phyloP scores from a whole-genome alignment of 1,284 basidiomycete species.

The Tetrapyrgos nigripes region DNA sequence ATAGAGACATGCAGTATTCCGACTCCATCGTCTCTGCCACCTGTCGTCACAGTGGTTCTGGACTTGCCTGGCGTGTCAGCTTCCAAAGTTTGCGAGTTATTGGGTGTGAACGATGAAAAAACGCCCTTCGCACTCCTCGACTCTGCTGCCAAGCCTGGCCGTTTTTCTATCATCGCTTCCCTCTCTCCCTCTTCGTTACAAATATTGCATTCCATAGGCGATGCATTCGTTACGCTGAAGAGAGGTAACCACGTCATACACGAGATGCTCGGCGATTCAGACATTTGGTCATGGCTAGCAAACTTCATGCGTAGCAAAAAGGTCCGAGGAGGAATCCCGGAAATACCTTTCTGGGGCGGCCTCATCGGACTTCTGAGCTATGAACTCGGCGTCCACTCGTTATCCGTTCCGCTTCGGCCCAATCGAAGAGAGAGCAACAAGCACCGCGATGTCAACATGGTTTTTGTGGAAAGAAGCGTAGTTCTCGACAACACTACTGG shows the following conservation, averaged over 20 bases:
- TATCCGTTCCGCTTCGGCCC: constrained; percentile 46
- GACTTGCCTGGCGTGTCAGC: constrained; percentile 47
- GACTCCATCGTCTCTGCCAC: constrained; percentile 21
- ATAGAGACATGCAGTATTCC: constrained; percentile 27
- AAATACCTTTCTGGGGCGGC: constrained; percentile 82
- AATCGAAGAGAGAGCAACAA: constrained; percentile 22
- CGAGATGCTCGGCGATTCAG: constrained; percentile 46
- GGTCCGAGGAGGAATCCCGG: constrained; percentile 50
- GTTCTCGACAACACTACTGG: constrained; percentile 63
- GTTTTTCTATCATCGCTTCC: constrained; percentile 72
- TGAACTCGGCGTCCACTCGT: constrained; percentile 69
- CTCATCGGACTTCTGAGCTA: constrained; percentile 77
- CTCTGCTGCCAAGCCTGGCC: constrained; percentile 76
- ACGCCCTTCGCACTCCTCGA: constrained; percentile 75
- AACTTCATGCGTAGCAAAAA: constrained; percentile 64
- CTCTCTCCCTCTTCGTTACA: constrained; percentile 56
- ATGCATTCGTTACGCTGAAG: constrained; percentile 51
- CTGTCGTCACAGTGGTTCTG: constrained; percentile 42
- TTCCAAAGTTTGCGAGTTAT: constrained; percentile 59
- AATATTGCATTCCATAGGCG: constrained; percentile 63
- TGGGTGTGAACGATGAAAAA: constrained; percentile 63
- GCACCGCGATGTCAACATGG: constrained; percentile 75
- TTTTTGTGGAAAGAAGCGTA: constrained; percentile 79
- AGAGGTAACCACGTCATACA: constrained; percentile 33
- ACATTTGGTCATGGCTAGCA: constrained; percentile 77